Percentiles rank a stretch among this genome's conserved stretches.
phyloP scores from a whole-genome alignment of 2,329 filamentous ascomycete species.

The Beauveria scarabaeidicola region DNA sequence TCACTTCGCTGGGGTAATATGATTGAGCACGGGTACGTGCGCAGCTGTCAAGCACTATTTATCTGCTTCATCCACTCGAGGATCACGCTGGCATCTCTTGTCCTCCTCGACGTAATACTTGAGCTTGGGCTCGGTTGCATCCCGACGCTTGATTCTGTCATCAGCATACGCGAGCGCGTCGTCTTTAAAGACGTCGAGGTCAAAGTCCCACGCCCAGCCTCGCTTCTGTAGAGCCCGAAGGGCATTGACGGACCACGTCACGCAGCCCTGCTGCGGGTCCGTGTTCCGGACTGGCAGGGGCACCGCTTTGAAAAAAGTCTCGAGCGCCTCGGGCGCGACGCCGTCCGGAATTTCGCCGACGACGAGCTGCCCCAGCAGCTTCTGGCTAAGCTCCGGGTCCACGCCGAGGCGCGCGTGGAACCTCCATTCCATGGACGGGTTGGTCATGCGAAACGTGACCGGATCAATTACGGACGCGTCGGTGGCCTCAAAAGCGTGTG shows the following conservation, averaged over 20 bases:
- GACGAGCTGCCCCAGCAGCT: neutral
- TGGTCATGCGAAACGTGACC: neutral
- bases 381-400: neutral
- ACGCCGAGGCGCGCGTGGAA: neutral
- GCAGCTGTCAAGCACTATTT: too few relatives aligned
- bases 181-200: neutral
- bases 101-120: neutral
- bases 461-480: neutral
- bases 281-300: neutral
- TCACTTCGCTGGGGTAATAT: too few relatives aligned
- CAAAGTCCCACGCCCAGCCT: neutral
- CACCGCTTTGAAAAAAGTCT: neutral
- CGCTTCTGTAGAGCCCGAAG: neutral
- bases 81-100: too few relatives aligned
- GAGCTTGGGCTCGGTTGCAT: neutral
- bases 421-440: neutral
- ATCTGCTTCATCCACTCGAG: too few relatives aligned
- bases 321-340: neutral
- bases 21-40: too few relatives aligned
- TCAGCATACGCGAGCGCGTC: neutral
- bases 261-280: neutral
- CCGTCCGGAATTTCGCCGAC: neutral
- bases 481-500: neutral
- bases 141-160: neutral
- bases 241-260: neutral